A percentile compares a stretch with the other conserved stretches of the same genome.
Evolutionary conservation across 345 rosid genomes (phyloP).

Genomic region (Bruguiera parviflora): DNA sequence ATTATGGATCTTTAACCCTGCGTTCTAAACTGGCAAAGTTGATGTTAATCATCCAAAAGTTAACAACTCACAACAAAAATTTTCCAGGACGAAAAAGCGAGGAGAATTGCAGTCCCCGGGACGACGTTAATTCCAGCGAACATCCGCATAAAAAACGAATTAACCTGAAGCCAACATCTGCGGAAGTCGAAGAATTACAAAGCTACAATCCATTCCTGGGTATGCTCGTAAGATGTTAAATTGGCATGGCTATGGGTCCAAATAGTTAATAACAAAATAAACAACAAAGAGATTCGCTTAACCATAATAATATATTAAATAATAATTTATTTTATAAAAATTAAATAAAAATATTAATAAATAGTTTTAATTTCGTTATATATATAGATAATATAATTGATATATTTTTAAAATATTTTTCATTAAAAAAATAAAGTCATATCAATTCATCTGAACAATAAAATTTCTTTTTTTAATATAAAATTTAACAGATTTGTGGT

Average conservation of each 20-base stretch:
- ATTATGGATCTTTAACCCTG: too few relatives aligned
- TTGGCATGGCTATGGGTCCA: slow-evolving; percentile 53
- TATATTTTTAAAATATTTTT: slow-evolving; percentile 6
- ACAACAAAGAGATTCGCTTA: too few relatives aligned
- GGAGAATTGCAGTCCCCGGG: background rate
- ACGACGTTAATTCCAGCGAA: slow-evolving; percentile 1
- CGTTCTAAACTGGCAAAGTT: too few relatives aligned
- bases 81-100: background rate
- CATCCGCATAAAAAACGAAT: background rate
- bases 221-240: slow-evolving; percentile 8
- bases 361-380: too few relatives aligned
- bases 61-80: background rate
- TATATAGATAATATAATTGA: slow-evolving; percentile 34
- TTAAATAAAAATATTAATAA: too few relatives aligned
- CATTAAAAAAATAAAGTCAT: too few relatives aligned
- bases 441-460: too few relatives aligned
- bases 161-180: background rate
- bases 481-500: too few relatives aligned
- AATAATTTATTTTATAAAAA: too few relatives aligned
- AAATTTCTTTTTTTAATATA: too few relatives aligned
- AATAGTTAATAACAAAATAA: too few relatives aligned
- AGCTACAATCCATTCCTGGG: background rate
- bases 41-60: background rate
- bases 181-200: background rate
- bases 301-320: too few relatives aligned